Conservation (phyloP, 306 rosid species). For the Albizia julibrissin region DNA sequence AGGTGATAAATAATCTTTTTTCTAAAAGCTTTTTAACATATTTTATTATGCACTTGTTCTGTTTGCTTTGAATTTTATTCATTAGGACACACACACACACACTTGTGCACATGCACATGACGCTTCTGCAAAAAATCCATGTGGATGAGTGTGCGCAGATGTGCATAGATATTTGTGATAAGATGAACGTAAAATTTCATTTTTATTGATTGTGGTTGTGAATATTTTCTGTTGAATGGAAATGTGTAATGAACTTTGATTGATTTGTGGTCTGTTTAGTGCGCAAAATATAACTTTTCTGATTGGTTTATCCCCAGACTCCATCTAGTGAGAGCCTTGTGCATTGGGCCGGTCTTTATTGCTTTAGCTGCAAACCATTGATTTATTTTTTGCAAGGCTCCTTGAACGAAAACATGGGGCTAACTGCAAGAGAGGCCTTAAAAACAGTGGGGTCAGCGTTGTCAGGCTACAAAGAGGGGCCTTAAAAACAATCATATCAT, state of each 20-base stretch:
- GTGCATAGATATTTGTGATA: neutral
- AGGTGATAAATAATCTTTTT: slow-evolving; percentile 49
- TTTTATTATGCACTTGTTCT: slow-evolving; percentile 4
- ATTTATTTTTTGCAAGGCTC: neutral
- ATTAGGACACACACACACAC: neutral
- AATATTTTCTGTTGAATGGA: neutral
- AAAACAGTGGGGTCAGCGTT: neutral
- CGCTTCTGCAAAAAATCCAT: neutral
- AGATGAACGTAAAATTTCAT: neutral
- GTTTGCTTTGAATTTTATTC: slow-evolving; percentile 10
- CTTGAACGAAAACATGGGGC: neutral
- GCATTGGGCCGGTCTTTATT: too few relatives aligned
- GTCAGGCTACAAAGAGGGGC: neutral
- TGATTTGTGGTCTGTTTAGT: neutral
- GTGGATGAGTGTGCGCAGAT: neutral
- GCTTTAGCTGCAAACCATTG: neutral
- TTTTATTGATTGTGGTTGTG: neutral
- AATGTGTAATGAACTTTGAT: neutral
- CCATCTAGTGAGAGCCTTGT: too few relatives aligned
- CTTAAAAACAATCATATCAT: neutral
- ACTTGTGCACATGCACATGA: neutral
- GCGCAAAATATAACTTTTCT: neutral
- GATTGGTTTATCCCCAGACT: neutral
- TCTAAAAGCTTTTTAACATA: neutral
- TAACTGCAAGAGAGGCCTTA: neutral